Evolutionary conservation across 345 rosid genomes (phyloP), one percentile per base, ranked within the genome.

Genomic region (Acer negundo): DNA sequence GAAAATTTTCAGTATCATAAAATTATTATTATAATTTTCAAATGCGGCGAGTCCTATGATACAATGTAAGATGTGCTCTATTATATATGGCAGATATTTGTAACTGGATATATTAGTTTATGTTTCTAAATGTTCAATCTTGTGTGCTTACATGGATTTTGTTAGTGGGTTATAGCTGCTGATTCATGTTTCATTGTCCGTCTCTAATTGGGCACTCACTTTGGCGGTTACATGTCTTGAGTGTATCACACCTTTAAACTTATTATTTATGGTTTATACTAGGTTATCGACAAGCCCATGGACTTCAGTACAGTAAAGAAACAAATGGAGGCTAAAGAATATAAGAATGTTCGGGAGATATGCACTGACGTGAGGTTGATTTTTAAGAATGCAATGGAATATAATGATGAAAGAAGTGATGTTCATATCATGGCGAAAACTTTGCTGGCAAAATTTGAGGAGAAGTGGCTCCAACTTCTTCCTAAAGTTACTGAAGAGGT

Each of bases 201-300:
- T 64, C 58, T 73, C 31, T 10, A 70, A 35, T 38, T 47, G 15
- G 12, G 16, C 6, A 13, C 15, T 28, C 23, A 12, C 16, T 51
- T 64, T 6, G 24, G 20, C 13, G 17, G 35, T 46, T 47, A 9
- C 17, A 51, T 17, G 31, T 31, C 38, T 58, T 69, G 16, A 20
- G 16, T 55, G 15, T n/a, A 9, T 72, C 53, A 28, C 61, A 51
- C 69, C 73, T 63, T 44, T 35, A 75, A n/a, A 40, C 71, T 69
- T 76, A 13, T 56, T 77, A 55, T 31, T 40, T 79, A 23, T 49
- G 69, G 79, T 63, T 68, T 79, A 53, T 79, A 16, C 49, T 70
- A 86, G 91, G 83, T 96, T 78, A 91, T 93, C 80, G 97, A 95
- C 75, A 91, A 90, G 86, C 98, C 99, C n/a, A 95, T 95, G 97